Percentiles rank a stretch among this genome's conserved stretches.
Evolutionary conservation across 108 stramenopile genomes (phyloP).

Genomic region (Skeletonema menzelii): DNA sequence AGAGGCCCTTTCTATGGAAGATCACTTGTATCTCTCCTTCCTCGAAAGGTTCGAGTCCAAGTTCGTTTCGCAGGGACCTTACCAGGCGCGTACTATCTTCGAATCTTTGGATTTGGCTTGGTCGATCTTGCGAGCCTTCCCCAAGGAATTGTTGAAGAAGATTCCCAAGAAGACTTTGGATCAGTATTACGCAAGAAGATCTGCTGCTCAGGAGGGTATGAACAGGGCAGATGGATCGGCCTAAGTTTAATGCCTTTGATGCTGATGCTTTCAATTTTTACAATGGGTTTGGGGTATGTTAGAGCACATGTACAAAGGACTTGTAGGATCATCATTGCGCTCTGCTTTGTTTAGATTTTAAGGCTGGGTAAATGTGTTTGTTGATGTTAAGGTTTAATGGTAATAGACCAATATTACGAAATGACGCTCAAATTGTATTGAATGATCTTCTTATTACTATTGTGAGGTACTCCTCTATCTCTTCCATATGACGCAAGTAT

Average conservation of each 20-base stretch:
- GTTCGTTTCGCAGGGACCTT: slow-evolving; percentile 97
- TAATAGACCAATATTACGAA: background rate
- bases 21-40: slow-evolving; percentile 98
- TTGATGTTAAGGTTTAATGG: background rate
- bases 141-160: slow-evolving; percentile 99
- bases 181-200: slow-evolving; percentile 91
- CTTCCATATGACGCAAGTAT: too few species aligned
- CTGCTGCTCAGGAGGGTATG: slow-evolving; percentile 79
- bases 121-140: slow-evolving; percentile 98
- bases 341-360: background rate
- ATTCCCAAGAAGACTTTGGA: slow-evolving; percentile 98
- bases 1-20: slow-evolving; percentile 99
- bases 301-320: background rate
- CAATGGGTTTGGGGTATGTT: background rate
- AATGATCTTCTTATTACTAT: too few species aligned
- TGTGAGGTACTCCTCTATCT: too few species aligned
- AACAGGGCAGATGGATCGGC: slow-evolving; percentile 83
- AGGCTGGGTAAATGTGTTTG: background rate
- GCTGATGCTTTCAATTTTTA: background rate
- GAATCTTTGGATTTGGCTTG: slow-evolving; percentile 99
- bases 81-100: slow-evolving; percentile 98
- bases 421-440: background rate
- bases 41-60: slow-evolving; percentile 98
- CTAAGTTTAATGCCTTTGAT: slow-evolving; percentile 24
- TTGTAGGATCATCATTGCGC: background rate